Evolutionary conservation across 2,329 filamentous ascomycete species (phyloP).

Genomic region (Myriosclerotinia duriaeana): DNA sequence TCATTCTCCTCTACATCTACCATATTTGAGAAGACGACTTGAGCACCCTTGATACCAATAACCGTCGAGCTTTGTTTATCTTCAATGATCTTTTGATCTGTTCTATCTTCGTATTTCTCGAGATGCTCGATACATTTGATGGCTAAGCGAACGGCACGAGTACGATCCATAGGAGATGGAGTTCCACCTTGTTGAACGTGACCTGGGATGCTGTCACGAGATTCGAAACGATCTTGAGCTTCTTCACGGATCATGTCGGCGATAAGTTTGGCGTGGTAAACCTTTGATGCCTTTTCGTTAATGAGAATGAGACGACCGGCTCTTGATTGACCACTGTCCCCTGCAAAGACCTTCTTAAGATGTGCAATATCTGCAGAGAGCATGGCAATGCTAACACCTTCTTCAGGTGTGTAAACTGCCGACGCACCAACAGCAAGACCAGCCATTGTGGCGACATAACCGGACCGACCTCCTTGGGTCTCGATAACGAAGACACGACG

Average conservation of each 20-base stretch:
- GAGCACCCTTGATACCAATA: slow-evolving; percentile 88
- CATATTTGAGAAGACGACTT: slow-evolving; percentile 85
- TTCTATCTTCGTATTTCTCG: slow-evolving; percentile 69
- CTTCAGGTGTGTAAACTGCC: slow-evolving; percentile 94
- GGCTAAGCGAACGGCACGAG: slow-evolving; percentile 84
- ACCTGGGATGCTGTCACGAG: slow-evolving; percentile 84
- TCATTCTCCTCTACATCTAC: slow-evolving; percentile 75
- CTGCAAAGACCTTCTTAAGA: slow-evolving; percentile 78
- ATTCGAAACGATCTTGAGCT: slow-evolving; percentile 87
- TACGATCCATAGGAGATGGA: slow-evolving; percentile 93
- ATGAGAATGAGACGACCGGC: slow-evolving; percentile 94
- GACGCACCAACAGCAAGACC: slow-evolving; percentile 89
- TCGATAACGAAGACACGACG: slow-evolving; percentile 96
- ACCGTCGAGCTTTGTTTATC: slow-evolving; percentile 75
- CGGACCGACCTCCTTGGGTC: slow-evolving; percentile 91
- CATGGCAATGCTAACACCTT: slow-evolving; percentile 93
- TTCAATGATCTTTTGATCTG: slow-evolving; percentile 65
- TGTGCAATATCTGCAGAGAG: slow-evolving; percentile 86
- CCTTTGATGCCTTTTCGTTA: slow-evolving; percentile 89
- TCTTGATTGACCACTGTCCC: slow-evolving; percentile 83
- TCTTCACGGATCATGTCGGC: slow-evolving; percentile 95
- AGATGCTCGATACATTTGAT: slow-evolving; percentile 94
- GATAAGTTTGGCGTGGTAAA: slow-evolving; percentile 90
- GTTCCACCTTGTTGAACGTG: slow-evolving; percentile 94
- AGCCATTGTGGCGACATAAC: slow-evolving; percentile 88